Percentiles rank a stretch among this genome's conserved stretches.
phyloP scores from a whole-genome alignment of 2,329 filamentous ascomycete species.

The Trichoderma aggressivum region DNA sequence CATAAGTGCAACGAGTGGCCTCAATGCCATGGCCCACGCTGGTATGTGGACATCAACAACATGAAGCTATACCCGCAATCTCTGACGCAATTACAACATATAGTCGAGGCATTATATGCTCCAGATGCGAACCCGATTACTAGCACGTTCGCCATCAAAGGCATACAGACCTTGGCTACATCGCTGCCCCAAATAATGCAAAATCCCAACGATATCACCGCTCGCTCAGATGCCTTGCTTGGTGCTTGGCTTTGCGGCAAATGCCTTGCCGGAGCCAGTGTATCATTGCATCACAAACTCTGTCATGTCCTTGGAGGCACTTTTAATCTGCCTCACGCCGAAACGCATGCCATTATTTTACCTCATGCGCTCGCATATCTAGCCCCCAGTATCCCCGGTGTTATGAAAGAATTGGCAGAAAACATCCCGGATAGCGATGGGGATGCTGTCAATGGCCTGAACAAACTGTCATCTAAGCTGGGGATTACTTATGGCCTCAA shows the following conservation, averaged over 20 bases:
- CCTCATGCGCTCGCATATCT: conserved; percentile 64
- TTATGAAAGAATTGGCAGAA: conserved; percentile 50
- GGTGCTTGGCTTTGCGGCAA: conserved; percentile 63
- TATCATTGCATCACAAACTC: conserved; percentile 66
- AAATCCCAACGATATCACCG: conserved; percentile 31
- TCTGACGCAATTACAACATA: neutral
- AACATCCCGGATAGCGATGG: conserved; percentile 55
- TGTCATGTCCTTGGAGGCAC: conserved; percentile 63
- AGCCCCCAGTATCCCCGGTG: conserved; percentile 50
- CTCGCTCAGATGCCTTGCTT: conserved; percentile 45
- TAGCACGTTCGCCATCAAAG: conserved; percentile 55
- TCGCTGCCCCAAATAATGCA: conserved; percentile 52
- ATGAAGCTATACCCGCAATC: neutral
- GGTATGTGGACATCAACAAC: conserved; percentile 29
- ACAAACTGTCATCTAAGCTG: conserved; percentile 51
- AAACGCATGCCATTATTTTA: conserved; percentile 62
- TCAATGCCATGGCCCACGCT: conserved; percentile 65
- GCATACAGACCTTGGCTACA: conserved; percentile 49
- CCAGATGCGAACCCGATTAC: conserved; percentile 60
- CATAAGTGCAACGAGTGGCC: conserved; percentile 55
- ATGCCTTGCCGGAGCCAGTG: conserved; percentile 57
- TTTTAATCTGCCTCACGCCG: conserved; percentile 62
- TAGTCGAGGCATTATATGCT: conserved; percentile 61
- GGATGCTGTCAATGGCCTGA: conserved; percentile 56
- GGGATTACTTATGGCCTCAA: conserved; percentile 51